A percentile compares a stretch with the other conserved stretches of the same genome.
Conservation (phyloP, 2,329 filamentous ascomycete genomes). For the Plenodomus biglobosus region DNA sequence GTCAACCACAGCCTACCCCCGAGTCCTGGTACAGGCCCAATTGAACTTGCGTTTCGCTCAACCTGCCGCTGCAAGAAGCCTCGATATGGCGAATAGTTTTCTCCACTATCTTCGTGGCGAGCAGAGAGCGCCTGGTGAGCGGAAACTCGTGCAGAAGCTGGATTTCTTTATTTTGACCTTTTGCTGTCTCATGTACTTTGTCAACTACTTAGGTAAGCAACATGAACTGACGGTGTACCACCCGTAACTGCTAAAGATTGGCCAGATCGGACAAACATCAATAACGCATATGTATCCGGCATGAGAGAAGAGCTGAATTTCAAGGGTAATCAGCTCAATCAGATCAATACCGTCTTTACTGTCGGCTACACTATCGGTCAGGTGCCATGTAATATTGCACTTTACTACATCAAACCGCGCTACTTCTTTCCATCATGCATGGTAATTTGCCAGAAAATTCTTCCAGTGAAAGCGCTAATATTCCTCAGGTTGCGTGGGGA, state of each 20-base stretch:
- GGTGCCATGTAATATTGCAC: slow-evolving; percentile 47
- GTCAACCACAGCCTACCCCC: no score
- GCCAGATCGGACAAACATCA: slow-evolving; percentile 46
- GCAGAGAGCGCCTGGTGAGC: slow-evolving; percentile 43
- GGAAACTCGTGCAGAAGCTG: slow-evolving; percentile 58
- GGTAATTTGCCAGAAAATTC: slow-evolving; percentile 36
- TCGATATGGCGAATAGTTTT: slow-evolving; percentile 32
- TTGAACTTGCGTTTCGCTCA: background rate
- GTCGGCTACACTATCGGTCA: slow-evolving; percentile 22
- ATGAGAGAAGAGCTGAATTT: slow-evolving; percentile 48
- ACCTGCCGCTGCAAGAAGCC: background rate
- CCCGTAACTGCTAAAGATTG: background rate
- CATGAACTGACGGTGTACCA: background rate
- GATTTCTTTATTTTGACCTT: slow-evolving; percentile 67
- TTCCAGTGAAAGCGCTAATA: slow-evolving; percentile 4
- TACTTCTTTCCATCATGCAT: slow-evolving; percentile 66
- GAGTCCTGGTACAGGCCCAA: no score
- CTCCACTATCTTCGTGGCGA: slow-evolving; percentile 40
- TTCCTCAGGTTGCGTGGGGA: slow-evolving; percentile 55
- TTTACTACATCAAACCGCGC: slow-evolving; percentile 65
- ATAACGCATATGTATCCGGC: slow-evolving; percentile 48
- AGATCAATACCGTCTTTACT: slow-evolving; percentile 50
- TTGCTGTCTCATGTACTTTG: slow-evolving; percentile 56
- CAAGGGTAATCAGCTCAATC: slow-evolving; percentile 46
- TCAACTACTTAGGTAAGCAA: slow-evolving; percentile 25